Base-by-base conservation (phyloP, 2,329 filamentous ascomycete species). In the Cladosporium sp. region DNA sequence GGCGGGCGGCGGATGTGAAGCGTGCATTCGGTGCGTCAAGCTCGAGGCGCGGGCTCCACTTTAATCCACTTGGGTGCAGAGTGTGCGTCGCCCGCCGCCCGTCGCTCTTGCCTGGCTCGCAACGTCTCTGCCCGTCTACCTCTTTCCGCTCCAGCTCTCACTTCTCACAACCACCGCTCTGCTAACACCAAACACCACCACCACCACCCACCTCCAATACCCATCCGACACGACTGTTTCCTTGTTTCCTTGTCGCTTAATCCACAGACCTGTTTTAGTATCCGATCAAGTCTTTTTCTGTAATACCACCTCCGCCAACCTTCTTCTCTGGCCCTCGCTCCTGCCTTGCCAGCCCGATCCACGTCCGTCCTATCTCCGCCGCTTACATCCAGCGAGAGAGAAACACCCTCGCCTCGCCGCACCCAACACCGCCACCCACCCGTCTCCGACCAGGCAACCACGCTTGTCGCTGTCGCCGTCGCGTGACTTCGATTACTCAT, bases 101-200 rank as follows among this genome's bases (percentile, higher is more conserved):
- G 37, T 37, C 25, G 50, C 45, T 39, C 9, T 22, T 19, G 25
- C 44, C 24, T 53, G 50, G 39, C 32, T 10, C 3, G 25, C 37
- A 55, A 55, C 52, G 51, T 54, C 37, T 22, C 20, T 22, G 25
- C 25, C 45, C 45, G 25, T 12, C 22, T 52, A 15, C 24, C 34
- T 56, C 53, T 42, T 32, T 42, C 24, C n/a, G 34, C 20, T 19
- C 28, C 51, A 49, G 54, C 42, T 40, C 32, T 32, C 42, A 56
- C 34, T 20, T 39, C 45, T 40, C 34, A 9, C 42, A 22, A 32
- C 32, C 35, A 34, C 54, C 45, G 19, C 24, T n/a, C n/a, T n/a
- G n/a, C n/a, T n/a, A n/a, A n/a, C 54, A 40, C 24, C 40, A 17
- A 44, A 10, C 53, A 61, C 65, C 65, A 69, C 70, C 56, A 58